Base-by-base conservation (phyloP, 106 monocot species). In the Dactylorhiza incarnata region DNA sequence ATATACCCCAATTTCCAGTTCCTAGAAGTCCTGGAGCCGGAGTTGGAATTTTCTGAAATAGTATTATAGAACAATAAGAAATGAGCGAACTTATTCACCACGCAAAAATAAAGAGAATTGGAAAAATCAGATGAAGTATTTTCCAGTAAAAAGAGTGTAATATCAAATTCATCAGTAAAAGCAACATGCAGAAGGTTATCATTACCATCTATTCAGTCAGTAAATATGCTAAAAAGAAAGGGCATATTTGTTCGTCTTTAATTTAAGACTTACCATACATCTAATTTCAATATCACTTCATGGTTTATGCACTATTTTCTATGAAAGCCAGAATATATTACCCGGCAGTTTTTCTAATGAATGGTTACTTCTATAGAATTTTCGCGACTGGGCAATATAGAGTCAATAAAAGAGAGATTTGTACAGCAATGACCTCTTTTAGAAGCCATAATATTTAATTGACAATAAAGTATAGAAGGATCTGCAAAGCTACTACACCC, bases 1-100 rank as follows among this genome's bases (percentile, higher is more conserved):
- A 86, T 6, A 89, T 79, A 37, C 94, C 99, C 99, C 89, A 99
- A 74, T 86, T 94, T 20, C 84, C 86, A 7, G 82, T 88, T 71
- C 94, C 91, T 3, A 86, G 20, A 25, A 69, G 49, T 75, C 74
- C 16, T 29, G 46, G 74, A 19, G 48, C 16, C 16, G 46, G 74
- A 19, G 48, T 82, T 20, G 22, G 45, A 20, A 13, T 47, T 45
- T 7, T 78, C 87, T 87, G 76, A 75, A 76, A 49, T 10, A 49
- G 13, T 6, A 52, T 29, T 55, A 55, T 26, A n/a, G 43, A 11
- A 13, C 74, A 72, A 49, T 16, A 72, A 22, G 49, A 48, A 24
- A 49, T 49, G 48, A 72, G 49, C 23, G 3, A 11, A 72, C 37
- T 23, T 49, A 5, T 22, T 72, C 72, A 72, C 7, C 48, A n/a